phyloP scores from a whole-genome alignment of 192 early-diverging fungal species.

The Coemansia sp. region DNA sequence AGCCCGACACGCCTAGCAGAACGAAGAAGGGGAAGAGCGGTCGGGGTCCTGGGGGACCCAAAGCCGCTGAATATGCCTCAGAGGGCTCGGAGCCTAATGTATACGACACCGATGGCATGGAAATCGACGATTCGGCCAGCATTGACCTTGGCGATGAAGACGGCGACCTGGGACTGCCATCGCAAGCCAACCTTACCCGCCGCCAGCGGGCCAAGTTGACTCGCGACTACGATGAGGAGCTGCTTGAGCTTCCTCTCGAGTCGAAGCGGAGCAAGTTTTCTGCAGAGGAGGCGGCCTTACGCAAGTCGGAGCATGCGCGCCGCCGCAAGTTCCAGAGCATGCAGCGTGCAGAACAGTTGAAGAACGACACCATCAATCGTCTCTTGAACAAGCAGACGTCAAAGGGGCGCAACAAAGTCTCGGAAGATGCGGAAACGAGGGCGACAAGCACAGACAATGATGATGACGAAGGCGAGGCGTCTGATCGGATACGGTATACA shows the following conservation, averaged over 20 bases:
- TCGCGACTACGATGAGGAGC: conserved; percentile 60
- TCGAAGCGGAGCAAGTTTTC: conserved; percentile 67
- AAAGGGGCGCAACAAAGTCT: conserved; percentile 66
- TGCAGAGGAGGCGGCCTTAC: conserved; percentile 70
- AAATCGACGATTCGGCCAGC: conserved; percentile 4
- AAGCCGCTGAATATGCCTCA: background rate
- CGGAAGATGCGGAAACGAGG: conserved; percentile 59
- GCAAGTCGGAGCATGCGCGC: conserved; percentile 73
- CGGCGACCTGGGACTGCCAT: conserved; percentile 1
- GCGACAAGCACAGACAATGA: conserved; percentile 41
- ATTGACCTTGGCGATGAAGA: conserved; percentile 17
- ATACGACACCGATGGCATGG: conserved; percentile 9
- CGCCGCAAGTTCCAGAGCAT: conserved; percentile 78
- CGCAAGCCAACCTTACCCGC: conserved; percentile 58
- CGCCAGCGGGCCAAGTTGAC: conserved; percentile 72
- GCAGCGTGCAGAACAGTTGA: conserved; percentile 73
- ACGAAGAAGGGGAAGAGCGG: conserved; percentile 2
- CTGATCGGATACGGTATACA: conserved; percentile 23
- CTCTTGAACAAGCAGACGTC: conserved; percentile 79
- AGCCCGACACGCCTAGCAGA: background rate
- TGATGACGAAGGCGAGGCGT: background rate
- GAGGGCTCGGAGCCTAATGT: conserved; percentile 9
- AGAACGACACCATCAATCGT: conserved; percentile 78
- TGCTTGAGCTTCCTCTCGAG: conserved; percentile 71
- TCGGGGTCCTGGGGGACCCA: conserved; percentile 10